Conservation (phyloP, 73 alveolate genomes). For the Paramecium octaurelia region DNA sequence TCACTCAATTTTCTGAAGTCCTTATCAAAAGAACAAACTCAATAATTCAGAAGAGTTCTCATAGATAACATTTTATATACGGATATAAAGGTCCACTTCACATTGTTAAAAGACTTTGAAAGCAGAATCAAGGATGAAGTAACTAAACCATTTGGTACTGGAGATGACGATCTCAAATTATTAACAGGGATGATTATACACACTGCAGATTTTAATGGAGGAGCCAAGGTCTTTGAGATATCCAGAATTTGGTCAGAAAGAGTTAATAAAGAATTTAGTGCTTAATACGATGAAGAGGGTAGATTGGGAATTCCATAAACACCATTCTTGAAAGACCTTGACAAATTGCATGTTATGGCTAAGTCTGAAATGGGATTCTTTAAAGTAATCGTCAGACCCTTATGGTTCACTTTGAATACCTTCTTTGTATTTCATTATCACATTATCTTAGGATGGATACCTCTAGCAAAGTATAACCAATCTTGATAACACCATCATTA, state of each 20-base stretch:
- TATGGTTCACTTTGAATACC: slow-evolving; percentile 42
- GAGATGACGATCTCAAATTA: slow-evolving; percentile 50
- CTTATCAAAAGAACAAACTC: neutral
- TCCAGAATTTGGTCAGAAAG: slow-evolving; percentile 63
- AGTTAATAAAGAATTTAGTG: slow-evolving; percentile 59
- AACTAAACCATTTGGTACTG: neutral
- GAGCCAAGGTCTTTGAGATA: slow-evolving; percentile 56
- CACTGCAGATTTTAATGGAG: slow-evolving; percentile 65
- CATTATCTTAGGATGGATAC: slow-evolving; percentile 1
- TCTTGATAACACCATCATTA: slow-evolving; percentile 29
- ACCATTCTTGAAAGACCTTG: slow-evolving; percentile 55
- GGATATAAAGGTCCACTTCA: slow-evolving; percentile 49
- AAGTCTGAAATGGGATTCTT: slow-evolving; percentile 61
- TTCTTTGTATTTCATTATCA: neutral
- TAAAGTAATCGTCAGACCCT: slow-evolving; percentile 55
- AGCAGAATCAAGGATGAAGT: slow-evolving; percentile 46
- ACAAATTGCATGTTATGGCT: slow-evolving; percentile 53
- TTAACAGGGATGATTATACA: slow-evolving; percentile 64
- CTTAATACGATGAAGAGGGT: slow-evolving; percentile 59
- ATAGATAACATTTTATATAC: slow-evolving; percentile 56
- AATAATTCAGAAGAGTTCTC: slow-evolving; percentile 43
- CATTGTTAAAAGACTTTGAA: slow-evolving; percentile 45
- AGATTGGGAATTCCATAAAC: slow-evolving; percentile 55
- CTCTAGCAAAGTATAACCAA: slow-evolving; percentile 14
- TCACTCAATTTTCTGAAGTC: neutral